phyloP scores from a whole-genome alignment of 2,329 filamentous ascomycete genomes.

The Penicillium sp. region DNA sequence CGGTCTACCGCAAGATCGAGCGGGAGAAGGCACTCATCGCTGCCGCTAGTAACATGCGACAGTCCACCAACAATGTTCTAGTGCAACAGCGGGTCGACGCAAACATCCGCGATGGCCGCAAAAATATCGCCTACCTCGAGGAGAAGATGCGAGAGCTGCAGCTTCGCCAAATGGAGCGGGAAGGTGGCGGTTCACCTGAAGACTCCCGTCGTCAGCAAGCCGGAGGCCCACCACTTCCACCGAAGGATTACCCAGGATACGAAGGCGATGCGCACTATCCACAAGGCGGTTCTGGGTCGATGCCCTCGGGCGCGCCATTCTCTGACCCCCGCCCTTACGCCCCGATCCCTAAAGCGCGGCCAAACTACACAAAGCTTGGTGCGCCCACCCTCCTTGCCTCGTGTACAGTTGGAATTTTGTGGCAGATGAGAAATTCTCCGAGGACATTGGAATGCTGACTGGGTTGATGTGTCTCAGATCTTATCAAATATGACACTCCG shows the following conservation, averaged over 20 bases:
- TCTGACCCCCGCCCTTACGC: conserved; percentile 70
- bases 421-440: conserved; percentile 1
- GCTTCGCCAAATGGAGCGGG: conserved; percentile 70
- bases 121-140: conserved; percentile 95
- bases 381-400: conserved; percentile 36
- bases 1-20: conserved; percentile 96
- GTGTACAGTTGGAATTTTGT: neutral
- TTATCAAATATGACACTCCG: conserved; percentile 97
- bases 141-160: conserved; percentile 87
- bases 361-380: conserved; percentile 97
- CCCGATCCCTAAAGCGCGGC: conserved; percentile 70
- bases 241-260: conserved; percentile 66
- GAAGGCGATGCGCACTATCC: conserved; percentile 57
- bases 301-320: conserved; percentile 80
- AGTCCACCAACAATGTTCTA: conserved; percentile 89
- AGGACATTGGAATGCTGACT: conserved; percentile 25
- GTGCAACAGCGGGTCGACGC: conserved; percentile 89
- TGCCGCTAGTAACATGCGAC: conserved; percentile 91
- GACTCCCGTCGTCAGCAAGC: conserved; percentile 52
- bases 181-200: conserved; percentile 45
- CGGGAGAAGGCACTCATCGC: conserved; percentile 93
- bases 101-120: conserved; percentile 88
- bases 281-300: conserved; percentile 67
- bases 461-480: conserved; percentile 59
- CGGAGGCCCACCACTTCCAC: conserved; percentile 64